Conservation (phyloP, 495 filamentous ascomycete species). For the Amorphotheca resinae region DNA sequence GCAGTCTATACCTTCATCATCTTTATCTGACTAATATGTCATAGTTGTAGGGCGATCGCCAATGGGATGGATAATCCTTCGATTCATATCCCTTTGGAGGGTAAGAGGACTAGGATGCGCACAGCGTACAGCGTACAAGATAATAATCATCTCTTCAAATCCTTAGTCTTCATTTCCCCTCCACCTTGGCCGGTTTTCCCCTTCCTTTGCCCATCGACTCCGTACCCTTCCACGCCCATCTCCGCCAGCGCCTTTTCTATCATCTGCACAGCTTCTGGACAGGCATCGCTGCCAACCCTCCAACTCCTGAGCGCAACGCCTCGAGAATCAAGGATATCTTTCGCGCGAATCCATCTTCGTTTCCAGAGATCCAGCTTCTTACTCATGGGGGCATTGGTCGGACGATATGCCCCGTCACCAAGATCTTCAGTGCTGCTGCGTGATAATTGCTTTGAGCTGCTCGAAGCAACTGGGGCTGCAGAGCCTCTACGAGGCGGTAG, state of each 20-base stretch:
- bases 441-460: slow-evolving; percentile 9
- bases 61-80: too few relatives aligned
- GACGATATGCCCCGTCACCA: slow-evolving; percentile 10
- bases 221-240: slow-evolving; percentile 23
- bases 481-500: slow-evolving; percentile 26
- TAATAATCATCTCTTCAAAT: slow-evolving; percentile 18
- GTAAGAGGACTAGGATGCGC: too few relatives aligned
- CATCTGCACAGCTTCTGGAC: slow-evolving; percentile 36
- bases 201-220: slow-evolving; percentile 13
- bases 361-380: slow-evolving; percentile 81
- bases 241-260: slow-evolving; percentile 30
- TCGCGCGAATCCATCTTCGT: slow-evolving; percentile 63
- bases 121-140: too few relatives aligned
- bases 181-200: slow-evolving; percentile 14
- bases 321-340: slow-evolving; percentile 49
- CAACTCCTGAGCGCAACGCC: slow-evolving; percentile 73
- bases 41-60: too few relatives aligned
- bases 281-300: slow-evolving; percentile 72
- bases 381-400: slow-evolving; percentile 32
- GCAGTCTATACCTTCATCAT: too few relatives aligned
- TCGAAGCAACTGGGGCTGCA: slow-evolving; percentile 7
- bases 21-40: too few relatives aligned
- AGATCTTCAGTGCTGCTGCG: slow-evolving; percentile 12
- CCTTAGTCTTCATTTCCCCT: slow-evolving; percentile 19
- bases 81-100: too few relatives aligned